phyloP scores from a whole-genome alignment of 1,284 basidiomycete genomes.

The Moniliella sp. region DNA sequence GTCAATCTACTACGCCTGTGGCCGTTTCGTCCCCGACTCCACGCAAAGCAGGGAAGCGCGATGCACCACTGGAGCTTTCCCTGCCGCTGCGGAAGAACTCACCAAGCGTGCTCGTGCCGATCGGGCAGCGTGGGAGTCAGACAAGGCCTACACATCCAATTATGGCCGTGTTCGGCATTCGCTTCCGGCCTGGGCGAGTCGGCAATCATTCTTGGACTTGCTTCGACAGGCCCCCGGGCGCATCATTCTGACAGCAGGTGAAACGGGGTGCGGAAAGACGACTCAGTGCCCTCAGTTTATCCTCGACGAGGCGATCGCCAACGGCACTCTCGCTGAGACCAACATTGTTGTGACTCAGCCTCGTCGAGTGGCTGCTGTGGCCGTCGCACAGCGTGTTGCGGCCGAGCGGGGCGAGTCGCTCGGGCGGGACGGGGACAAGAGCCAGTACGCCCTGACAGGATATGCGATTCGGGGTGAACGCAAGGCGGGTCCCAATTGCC shows the following conservation, averaged over 20 bases:
- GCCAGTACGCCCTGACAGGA: constrained; percentile 47
- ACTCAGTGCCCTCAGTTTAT: constrained; percentile 57
- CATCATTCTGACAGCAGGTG: constrained; percentile 12
- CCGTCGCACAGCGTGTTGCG: constrained; percentile 68
- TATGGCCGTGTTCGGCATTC: constrained; percentile 7
- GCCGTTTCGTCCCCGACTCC: no score
- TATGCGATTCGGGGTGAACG: constrained; percentile 79
- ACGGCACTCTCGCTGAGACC: constrained; percentile 45
- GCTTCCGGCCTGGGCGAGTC: neutral
- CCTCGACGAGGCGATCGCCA: constrained; percentile 51
- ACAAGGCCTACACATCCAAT: no score
- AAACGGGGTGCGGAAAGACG: constrained; percentile 66
- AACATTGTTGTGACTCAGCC: constrained; percentile 77
- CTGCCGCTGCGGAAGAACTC: no score
- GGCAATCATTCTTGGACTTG: constrained; percentile 4
- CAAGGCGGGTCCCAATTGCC: constrained; percentile 39
- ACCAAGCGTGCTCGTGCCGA: no score
- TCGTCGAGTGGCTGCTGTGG: constrained; percentile 66
- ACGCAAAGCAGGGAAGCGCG: no score
- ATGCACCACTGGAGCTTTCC: no score
- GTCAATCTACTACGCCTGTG: no score
- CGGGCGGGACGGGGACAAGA: constrained; percentile 23
- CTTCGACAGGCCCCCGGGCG: constrained; percentile 9
- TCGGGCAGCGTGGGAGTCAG: no score
- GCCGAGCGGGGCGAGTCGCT: constrained; percentile 58